Conservation (phyloP, 495 filamentous ascomycete genomes). For the Penicillium longicatenatum region DNA sequence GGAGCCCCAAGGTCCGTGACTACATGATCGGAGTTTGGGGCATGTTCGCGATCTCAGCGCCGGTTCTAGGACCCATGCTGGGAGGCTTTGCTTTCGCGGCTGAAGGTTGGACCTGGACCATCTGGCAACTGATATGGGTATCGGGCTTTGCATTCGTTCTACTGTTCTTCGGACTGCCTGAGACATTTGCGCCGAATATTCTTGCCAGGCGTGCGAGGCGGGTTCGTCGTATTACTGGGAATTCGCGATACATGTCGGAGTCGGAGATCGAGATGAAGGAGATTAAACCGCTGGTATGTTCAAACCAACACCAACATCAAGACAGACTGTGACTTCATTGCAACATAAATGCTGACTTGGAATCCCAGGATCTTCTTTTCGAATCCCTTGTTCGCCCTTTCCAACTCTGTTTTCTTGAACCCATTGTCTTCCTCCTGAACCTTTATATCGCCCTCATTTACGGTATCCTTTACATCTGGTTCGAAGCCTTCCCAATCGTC, state of each 20-base stretch:
- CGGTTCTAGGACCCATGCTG: conserved; percentile 46
- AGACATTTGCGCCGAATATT: conserved; percentile 60
- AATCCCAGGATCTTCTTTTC: conserved; percentile 30
- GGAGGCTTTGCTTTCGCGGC: conserved; percentile 40
- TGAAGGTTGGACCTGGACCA: conserved; percentile 50
- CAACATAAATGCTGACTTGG: neutral
- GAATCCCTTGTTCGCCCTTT: conserved; percentile 46
- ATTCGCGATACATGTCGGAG: conserved; percentile 32
- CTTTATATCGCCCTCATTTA: conserved; percentile 57
- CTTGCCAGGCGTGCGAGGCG: conserved; percentile 55
- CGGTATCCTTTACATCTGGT: conserved; percentile 57
- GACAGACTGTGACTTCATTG: no score
- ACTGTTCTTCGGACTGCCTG: conserved; percentile 56
- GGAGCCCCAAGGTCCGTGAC: conserved; percentile 24
- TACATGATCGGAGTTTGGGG: conserved; percentile 42
- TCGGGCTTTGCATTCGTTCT: conserved; percentile 46
- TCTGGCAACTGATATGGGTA: conserved; percentile 53
- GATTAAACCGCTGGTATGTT: conserved; percentile 24
- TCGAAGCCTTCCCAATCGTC: conserved; percentile 59
- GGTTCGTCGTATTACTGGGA: conserved; percentile 43
- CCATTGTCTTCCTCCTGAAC: conserved; percentile 53
- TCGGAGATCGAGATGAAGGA: conserved; percentile 43
- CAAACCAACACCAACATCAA: no score
- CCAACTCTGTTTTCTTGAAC: conserved; percentile 47
- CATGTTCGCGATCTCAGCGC: conserved; percentile 38